Evolutionary conservation across 805 yeast species (phyloP).

Genomic region (Schwanniomyces vanrijiae): DNA sequence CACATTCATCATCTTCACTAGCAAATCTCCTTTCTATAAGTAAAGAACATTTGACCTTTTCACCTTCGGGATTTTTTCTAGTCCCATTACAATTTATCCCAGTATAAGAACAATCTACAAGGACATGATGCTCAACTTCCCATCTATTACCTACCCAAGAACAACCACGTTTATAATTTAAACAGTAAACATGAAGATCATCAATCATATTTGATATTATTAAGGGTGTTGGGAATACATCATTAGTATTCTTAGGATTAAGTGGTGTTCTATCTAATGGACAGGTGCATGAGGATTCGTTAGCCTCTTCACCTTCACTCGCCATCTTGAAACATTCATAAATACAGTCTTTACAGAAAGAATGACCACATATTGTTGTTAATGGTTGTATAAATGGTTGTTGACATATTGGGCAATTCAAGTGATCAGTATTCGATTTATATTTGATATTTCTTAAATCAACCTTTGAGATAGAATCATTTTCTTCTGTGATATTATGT

Average conservation of each 20-base stretch:
- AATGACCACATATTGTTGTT: conserved; percentile 67
- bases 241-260: conserved; percentile 27
- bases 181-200: conserved; percentile 57
- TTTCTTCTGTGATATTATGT: conserved; percentile 12
- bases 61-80: conserved; percentile 10
- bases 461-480: conserved; percentile 15
- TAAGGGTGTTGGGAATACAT: conserved; percentile 51
- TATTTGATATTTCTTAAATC: conserved; percentile 32
- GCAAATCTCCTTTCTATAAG: conserved; percentile 23
- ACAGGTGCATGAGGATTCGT: conserved; percentile 35
- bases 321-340: conserved; percentile 43
- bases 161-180: conserved; percentile 55
- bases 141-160: conserved; percentile 57
- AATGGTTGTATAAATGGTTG: conserved; percentile 61
- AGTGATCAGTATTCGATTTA: conserved; percentile 29
- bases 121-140: conserved; percentile 53
- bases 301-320: conserved; percentile 12
- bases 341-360: conserved; percentile 61
- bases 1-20: conserved; percentile 25
- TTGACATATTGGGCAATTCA: conserved; percentile 64
- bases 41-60: conserved; percentile 10
- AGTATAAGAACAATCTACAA: conserved; percentile 33
- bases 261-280: conserved; percentile 62
- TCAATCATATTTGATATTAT: conserved; percentile 59
- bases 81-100: conserved; percentile 34